Percentiles rank a stretch among this genome's conserved stretches.
Evolutionary conservation across 1,284 basidiomycete genomes (phyloP).

Genomic region (Leccinum griseonigrum): DNA sequence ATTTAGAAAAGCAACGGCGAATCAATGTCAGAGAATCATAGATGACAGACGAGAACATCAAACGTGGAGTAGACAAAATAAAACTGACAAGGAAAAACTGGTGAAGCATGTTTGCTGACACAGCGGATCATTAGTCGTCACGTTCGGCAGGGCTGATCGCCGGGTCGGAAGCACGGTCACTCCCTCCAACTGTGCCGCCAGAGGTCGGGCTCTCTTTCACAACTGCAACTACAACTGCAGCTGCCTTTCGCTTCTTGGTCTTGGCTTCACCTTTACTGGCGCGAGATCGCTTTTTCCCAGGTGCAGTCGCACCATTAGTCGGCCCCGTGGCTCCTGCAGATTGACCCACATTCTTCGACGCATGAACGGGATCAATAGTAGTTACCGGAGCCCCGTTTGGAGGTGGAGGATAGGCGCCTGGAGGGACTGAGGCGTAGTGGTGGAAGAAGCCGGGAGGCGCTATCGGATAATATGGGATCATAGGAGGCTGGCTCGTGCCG

Average conservation of each 20-base stretch:
- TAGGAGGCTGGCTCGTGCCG: slow-evolving; percentile 40
- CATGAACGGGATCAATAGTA: slow-evolving; percentile 29
- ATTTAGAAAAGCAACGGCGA: slow-evolving; percentile 2
- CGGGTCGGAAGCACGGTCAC: slow-evolving; percentile 26
- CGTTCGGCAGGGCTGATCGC: slow-evolving; percentile 24
- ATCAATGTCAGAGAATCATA: slow-evolving; percentile 10
- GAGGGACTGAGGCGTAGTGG: slow-evolving; percentile 22
- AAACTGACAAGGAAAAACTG: slow-evolving; percentile 15
- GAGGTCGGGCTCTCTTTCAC: slow-evolving; percentile 19
- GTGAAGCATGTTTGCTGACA: slow-evolving; percentile 5
- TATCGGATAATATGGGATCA: slow-evolving; percentile 45
- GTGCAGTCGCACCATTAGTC: slow-evolving; percentile 24
- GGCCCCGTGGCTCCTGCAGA: slow-evolving; percentile 19
- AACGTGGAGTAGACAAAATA: slow-evolving; percentile 3
- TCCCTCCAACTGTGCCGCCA: slow-evolving; percentile 25
- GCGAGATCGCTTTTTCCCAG: slow-evolving; percentile 33
- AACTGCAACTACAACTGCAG: background rate
- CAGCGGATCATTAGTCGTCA: slow-evolving; percentile 19
- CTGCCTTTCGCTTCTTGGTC: slow-evolving; percentile 36
- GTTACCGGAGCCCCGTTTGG: slow-evolving; percentile 26
- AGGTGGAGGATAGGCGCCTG: slow-evolving; percentile 30
- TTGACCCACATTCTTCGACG: slow-evolving; percentile 20
- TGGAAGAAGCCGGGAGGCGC: slow-evolving; percentile 39
- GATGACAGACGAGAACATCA: slow-evolving; percentile 13
- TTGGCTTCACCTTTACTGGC: slow-evolving; percentile 31